phyloP scores from a whole-genome alignment of 192 early-diverging fungal species.

The Coemansia sp. region DNA sequence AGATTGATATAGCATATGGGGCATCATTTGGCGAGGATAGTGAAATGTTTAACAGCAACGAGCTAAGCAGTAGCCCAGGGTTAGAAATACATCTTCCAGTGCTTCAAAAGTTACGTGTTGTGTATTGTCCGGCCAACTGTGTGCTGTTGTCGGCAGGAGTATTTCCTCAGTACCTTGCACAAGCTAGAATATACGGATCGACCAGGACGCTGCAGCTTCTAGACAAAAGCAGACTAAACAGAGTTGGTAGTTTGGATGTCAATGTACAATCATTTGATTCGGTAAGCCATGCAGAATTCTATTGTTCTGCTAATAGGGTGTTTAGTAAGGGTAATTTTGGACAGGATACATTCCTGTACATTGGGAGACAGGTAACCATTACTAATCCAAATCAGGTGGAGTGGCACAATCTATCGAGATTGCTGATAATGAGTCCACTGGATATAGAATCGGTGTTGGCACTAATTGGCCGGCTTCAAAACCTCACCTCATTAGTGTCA shows the following conservation, averaged over 20 bases:
- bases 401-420: background rate
- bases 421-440: slow-evolving; percentile 2
- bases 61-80: background rate
- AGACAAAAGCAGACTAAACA: background rate
- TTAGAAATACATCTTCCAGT: background rate
- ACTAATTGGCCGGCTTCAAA: background rate
- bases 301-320: background rate
- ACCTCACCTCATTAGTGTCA: background rate
- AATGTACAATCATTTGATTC: slow-evolving; percentile 1
- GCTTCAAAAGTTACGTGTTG: background rate
- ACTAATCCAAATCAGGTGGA: background rate
- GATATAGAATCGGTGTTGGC: background rate
- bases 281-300: background rate
- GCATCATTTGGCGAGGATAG: background rate
- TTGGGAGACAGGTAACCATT: background rate
- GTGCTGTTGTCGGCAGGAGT: background rate
- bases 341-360: background rate
- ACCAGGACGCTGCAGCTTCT: background rate
- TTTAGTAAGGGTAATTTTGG: background rate
- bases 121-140: background rate
- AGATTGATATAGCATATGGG: background rate
- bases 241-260: background rate
- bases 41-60: background rate
- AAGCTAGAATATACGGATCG: background rate
- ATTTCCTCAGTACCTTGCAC: slow-evolving; percentile 1